These are phyloP conservation scores for Pseudonectria buxi DNA, from an alignment of 2,329 filamentous ascomycete genomes.

Conservation along the genomic window DNA sequence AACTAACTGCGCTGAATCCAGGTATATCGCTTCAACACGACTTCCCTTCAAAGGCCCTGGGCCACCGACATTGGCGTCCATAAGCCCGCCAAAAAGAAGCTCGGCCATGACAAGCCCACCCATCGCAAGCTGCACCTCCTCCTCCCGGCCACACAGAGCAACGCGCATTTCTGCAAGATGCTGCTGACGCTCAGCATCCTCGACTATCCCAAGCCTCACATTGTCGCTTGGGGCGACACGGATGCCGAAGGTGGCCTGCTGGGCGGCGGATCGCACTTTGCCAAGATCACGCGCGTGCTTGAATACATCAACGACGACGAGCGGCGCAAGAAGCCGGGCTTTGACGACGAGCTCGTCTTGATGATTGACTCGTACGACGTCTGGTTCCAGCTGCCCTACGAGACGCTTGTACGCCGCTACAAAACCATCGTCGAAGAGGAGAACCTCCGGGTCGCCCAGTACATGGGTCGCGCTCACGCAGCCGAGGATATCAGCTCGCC, in stretches of 20 bases:
- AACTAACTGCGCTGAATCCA: not conserved
- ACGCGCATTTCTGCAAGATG: slow-evolving; percentile 25
- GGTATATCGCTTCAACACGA: not conserved
- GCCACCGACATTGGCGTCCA: not conserved
- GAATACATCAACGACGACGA: slow-evolving; percentile 20
- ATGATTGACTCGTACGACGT: slow-evolving; percentile 27
- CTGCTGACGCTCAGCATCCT: slow-evolving; percentile 22
- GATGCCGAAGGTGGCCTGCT: slow-evolving; percentile 9
- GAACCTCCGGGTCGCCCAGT: slow-evolving; percentile 14
- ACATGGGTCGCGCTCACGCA: slow-evolving; percentile 18
- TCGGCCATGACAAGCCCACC: not conserved
- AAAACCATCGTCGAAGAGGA: slow-evolving; percentile 16
- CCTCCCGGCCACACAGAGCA: slow-evolving; percentile 19
- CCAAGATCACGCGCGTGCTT: slow-evolving; percentile 22
- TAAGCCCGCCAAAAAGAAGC: not conserved
- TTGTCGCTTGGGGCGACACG: slow-evolving; percentile 21
- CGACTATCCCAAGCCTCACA: slow-evolving; percentile 22
- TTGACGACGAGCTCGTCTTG: slow-evolving; percentile 23
- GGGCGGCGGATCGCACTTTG: slow-evolving; percentile 23
- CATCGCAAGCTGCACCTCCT: slow-evolving; percentile 18
- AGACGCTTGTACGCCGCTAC: slow-evolving; percentile 21
- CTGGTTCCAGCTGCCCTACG: slow-evolving; percentile 27
- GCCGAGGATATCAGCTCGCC: slow-evolving; percentile 14
- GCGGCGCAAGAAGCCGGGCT: slow-evolving; percentile 11
- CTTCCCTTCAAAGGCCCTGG: not conserved